Percentiles rank a stretch among this genome's conserved stretches.
Conservation (phyloP, 2,329 filamentous ascomycete genomes). For the Xylaria sp. region DNA sequence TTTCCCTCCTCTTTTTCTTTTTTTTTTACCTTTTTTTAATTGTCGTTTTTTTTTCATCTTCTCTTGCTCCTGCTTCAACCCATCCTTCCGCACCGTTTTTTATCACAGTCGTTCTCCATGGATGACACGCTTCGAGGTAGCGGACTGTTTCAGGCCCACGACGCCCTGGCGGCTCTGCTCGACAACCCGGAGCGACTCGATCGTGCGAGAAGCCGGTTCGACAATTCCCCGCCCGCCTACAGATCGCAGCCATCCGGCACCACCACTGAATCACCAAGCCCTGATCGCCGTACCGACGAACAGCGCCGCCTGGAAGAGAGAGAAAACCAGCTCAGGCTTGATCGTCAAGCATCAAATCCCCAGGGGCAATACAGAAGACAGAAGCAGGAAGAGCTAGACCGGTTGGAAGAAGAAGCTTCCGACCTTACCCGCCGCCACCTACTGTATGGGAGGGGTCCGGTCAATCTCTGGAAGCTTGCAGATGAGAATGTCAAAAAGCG, state of each 20-base stretch:
- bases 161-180: background rate
- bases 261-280: slow-evolving; percentile 7
- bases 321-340: background rate
- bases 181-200: slow-evolving; percentile 26
- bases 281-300: background rate
- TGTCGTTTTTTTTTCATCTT: no score
- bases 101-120: background rate
- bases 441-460: no score
- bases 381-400: no score
- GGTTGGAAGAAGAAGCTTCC: background rate
- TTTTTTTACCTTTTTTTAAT: no score
- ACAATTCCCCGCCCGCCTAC: slow-evolving; percentile 9
- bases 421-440: no score
- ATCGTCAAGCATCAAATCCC: background rate
- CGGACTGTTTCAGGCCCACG: slow-evolving; percentile 1
- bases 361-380: no score
- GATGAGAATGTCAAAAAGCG: slow-evolving; percentile 28
- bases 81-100: no score
- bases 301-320: background rate
- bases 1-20: no score
- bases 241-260: slow-evolving; percentile 2
- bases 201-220: slow-evolving; percentile 24
- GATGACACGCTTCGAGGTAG: background rate
- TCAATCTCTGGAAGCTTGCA: background rate
- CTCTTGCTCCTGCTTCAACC: no score